Evolutionary conservation across 257 asterid genomes (phyloP), one percentile per base, ranked within the genome.

Genomic region (Forsythia suspensa): DNA sequence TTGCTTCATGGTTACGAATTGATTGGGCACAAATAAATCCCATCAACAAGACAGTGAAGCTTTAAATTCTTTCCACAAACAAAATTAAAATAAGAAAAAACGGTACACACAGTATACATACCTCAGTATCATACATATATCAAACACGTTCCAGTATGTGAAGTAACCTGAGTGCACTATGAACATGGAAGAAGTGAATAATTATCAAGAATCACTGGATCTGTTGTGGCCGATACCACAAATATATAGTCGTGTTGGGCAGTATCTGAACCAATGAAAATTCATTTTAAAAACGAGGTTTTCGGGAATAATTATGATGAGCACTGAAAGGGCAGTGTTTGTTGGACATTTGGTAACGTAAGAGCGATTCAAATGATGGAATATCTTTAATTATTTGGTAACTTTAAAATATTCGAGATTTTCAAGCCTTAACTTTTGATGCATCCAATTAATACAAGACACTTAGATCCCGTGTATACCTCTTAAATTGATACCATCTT

Each of bases 41-140:
- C 86, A 76, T 76, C 86, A 83, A 83, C 86, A 83, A 79, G 86
- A 83, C 86, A 83, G 86, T 83, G 86, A 76, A 83, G 86, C 86
- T 66, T 81, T 43, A 2, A 24, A 52, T 39, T 20, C 51, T n/a
- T 48, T 16, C 3, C n/a, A 18, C 71, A 40, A 15, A 18, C 12
- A 16, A 70, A 15, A 40, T 63, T 24, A 70, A 70, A 15, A 42
- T 6, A 55, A 55, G 3, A 8, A 40, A 10, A 18, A 8, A 24
- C 13, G 6, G 5, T 41, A 40, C 2, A 12, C 55, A 3, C 34
- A 29, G 34, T 29, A 29, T 1, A 29, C 2, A 29, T 29, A 29
- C 34, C 2, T 29, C 2, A 29, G 34, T 29, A 29, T 29, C 2
- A 18, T 13, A 3, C 2, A 18, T 13, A 3, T 18, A 6, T 69